A percentile compares a stretch with the other conserved stretches of the same genome.
These are phyloP conservation scores for Sporothrix dimorphospora DNA, from an alignment of 2,329 filamentous ascomycete genomes.

Conservation along the genomic window DNA sequence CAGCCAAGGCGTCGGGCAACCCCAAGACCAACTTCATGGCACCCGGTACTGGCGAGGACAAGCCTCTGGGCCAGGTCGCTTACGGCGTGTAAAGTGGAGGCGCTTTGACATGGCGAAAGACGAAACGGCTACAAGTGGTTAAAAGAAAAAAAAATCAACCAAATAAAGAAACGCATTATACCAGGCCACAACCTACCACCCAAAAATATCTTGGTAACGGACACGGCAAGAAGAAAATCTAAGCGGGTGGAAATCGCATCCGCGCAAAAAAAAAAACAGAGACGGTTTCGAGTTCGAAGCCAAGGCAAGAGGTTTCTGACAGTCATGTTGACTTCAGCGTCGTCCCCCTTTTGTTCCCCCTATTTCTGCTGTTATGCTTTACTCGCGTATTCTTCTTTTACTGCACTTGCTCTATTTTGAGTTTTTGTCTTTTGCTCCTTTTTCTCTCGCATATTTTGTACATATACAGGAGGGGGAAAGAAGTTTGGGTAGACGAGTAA, in stretches of 20 bases:
- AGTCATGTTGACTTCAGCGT: conserved; percentile 13
- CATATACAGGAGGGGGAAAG: conserved; percentile 35
- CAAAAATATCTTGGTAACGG: conserved; percentile 36
- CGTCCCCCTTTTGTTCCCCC: conserved; percentile 14
- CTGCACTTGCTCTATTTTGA: conserved; percentile 9
- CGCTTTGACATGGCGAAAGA: neutral
- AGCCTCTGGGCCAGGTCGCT: conserved; percentile 63
- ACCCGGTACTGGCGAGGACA: conserved; percentile 66
- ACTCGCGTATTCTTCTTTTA: conserved; percentile 1
- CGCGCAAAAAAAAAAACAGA: neutral
- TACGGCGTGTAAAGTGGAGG: conserved; percentile 55
- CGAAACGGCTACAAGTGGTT: neutral
- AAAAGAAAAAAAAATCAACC: conserved; percentile 33
- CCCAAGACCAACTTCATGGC: conserved; percentile 80
- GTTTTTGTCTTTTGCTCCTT: conserved; percentile 2
- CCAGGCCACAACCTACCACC: conserved; percentile 28
- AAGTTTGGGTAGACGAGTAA: conserved; percentile 31
- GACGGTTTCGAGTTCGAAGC: neutral
- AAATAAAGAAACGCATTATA: conserved; percentile 16
- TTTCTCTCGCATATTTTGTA: conserved; percentile 34
- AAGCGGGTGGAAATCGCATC: neutral
- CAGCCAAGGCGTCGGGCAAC: conserved; percentile 82
- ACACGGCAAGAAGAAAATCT: neutral
- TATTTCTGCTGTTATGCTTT: conserved; percentile 11
- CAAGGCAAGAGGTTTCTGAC: neutral